Evolutionary conservation across 495 filamentous ascomycete species (phyloP).

Genomic region (Penicillium soppii): DNA sequence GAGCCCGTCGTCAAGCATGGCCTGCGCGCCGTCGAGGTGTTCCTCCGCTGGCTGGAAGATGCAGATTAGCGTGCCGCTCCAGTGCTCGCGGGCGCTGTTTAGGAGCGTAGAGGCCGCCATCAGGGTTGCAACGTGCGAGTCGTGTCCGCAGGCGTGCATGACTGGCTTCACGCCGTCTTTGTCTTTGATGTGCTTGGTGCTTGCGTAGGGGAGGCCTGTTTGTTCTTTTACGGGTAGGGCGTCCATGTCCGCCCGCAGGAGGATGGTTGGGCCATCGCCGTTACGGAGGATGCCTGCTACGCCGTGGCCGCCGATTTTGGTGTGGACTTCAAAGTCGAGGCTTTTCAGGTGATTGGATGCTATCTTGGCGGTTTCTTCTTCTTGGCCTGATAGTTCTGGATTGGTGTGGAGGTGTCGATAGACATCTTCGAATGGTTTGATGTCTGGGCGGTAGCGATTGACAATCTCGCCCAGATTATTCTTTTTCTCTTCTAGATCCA

Average conservation of each 20-base stretch:
- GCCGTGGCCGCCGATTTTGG: constrained; percentile 57
- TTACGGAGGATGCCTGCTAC: constrained; percentile 56
- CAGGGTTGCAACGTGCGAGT: constrained; percentile 57
- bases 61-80: constrained; percentile 56
- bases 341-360: constrained; percentile 37
- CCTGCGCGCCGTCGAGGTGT: constrained; percentile 50
- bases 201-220: constrained; percentile 57
- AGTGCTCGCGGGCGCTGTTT: constrained; percentile 35
- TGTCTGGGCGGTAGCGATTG: constrained; percentile 27
- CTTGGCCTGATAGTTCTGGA: constrained; percentile 54
- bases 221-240: constrained; percentile 58
- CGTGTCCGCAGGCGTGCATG: constrained; percentile 71
- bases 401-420: constrained; percentile 48
- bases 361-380: constrained; percentile 42
- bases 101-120: constrained; percentile 52
- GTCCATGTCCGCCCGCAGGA: constrained; percentile 63
- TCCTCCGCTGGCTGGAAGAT: constrained; percentile 66
- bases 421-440: constrained; percentile 40
- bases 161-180: constrained; percentile 49
- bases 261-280: constrained; percentile 50
- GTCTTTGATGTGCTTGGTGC: constrained; percentile 40
- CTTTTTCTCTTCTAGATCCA: background rate
- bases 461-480: constrained; percentile 1
- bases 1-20: constrained; percentile 62
- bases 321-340: constrained; percentile 45